Evolutionary conservation across 2,329 filamentous ascomycete genomes (phyloP).

Genomic region (Dactylonectria estremocensis): DNA sequence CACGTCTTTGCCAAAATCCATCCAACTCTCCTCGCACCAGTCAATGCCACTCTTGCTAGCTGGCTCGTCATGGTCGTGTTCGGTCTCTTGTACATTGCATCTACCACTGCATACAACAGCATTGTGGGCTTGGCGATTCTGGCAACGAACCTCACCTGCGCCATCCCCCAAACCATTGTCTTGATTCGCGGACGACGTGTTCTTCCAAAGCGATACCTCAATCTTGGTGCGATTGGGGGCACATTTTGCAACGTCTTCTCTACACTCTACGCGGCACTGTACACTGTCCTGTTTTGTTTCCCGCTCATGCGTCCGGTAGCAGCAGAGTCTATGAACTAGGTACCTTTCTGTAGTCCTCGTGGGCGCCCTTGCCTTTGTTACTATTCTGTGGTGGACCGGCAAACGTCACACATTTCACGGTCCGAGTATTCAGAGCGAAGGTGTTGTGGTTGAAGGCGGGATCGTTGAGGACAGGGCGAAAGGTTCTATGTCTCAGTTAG

Average conservation of each 20-base stretch:
- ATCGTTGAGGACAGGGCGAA: too few species aligned
- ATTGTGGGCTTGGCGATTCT: slow-evolving; percentile 46
- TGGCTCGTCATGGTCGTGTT: slow-evolving; percentile 44
- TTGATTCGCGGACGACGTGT: slow-evolving; percentile 43
- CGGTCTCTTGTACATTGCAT: slow-evolving; percentile 44
- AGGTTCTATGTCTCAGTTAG: too few species aligned
- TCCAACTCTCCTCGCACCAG: too few species aligned
- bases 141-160: slow-evolving; percentile 46
- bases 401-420: slow-evolving; percentile 41
- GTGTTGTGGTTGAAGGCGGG: too few species aligned
- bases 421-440: too few species aligned
- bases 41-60: slow-evolving; percentile 43
- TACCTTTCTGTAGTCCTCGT: slow-evolving; percentile 47
- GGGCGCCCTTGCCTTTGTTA: slow-evolving; percentile 38
- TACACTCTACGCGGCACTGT: slow-evolving; percentile 42
- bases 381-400: slow-evolving; percentile 38
- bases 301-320: slow-evolving; percentile 39
- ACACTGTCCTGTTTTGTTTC: slow-evolving; percentile 46
- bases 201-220: slow-evolving; percentile 45
- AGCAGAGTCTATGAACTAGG: slow-evolving; percentile 43
- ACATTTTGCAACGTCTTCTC: slow-evolving; percentile 40
- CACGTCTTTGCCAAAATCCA: slow-evolving; percentile 39
- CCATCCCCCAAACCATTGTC: slow-evolving; percentile 42
- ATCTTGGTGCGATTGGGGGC: slow-evolving; percentile 43
- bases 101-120: slow-evolving; percentile 44